Percentiles rank a stretch among this genome's conserved stretches.
phyloP scores from a whole-genome alignment of 2,329 filamentous ascomycete genomes.

The Sphaerulina vaccinii region DNA sequence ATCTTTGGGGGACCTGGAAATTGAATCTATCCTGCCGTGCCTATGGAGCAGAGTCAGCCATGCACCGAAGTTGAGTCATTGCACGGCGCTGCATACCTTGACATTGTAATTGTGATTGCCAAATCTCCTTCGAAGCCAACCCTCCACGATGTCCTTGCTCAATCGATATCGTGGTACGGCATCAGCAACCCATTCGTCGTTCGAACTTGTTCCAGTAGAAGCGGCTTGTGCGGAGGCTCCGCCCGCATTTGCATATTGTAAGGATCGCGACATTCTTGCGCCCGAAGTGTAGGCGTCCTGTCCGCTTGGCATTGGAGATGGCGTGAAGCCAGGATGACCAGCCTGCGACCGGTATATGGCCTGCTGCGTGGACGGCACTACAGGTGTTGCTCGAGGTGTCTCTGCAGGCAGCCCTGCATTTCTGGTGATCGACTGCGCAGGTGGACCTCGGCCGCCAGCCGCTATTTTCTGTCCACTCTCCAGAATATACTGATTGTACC shows the following conservation, averaged over 20 bases:
- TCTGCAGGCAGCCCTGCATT: neutral
- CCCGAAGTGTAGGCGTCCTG: too few relatives aligned
- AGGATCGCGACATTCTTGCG: too few relatives aligned
- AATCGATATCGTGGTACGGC: neutral
- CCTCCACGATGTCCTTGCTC: neutral
- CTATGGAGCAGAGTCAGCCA: neutral
- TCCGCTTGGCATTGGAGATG: too few relatives aligned
- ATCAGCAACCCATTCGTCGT: neutral
- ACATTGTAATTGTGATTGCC: neutral
- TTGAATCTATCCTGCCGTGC: neutral
- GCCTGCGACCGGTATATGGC: too few relatives aligned
- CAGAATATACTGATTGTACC: neutral
- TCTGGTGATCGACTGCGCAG: neutral
- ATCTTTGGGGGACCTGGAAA: neutral
- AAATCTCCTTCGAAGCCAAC: neutral
- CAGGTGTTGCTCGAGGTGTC: too few relatives aligned
- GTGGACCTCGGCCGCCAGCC: neutral
- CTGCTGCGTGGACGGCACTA: too few relatives aligned
- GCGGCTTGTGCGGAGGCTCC: neutral
- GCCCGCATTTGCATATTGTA: neutral
- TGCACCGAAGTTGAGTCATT: too few relatives aligned
- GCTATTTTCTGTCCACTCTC: neutral
- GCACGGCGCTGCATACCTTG: too few relatives aligned
- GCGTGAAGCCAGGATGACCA: too few relatives aligned
- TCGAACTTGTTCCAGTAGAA: neutral